Evolutionary conservation across 768 basidiomycete genomes (phyloP).

Genomic region (Rhodocollybia butyracea): DNA sequence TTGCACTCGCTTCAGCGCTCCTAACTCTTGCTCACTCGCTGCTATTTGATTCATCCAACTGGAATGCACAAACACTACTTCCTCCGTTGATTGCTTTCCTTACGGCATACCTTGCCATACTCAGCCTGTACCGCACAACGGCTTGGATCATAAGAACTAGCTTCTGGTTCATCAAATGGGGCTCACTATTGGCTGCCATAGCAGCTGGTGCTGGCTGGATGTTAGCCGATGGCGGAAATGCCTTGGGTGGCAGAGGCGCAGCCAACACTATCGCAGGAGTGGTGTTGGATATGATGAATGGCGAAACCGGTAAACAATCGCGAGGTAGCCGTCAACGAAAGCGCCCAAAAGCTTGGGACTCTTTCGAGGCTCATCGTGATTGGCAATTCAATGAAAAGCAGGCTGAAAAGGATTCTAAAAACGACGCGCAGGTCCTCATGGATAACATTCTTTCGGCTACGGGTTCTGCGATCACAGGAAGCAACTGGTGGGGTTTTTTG

Average conservation of each 20-base stretch:
- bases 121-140: slow-evolving; percentile 76
- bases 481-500: slow-evolving; percentile 30
- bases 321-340: slow-evolving; percentile 18
- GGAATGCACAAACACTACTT: slow-evolving; percentile 65
- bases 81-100: slow-evolving; percentile 74
- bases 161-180: slow-evolving; percentile 79
- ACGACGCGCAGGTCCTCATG: slow-evolving; percentile 40
- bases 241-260: slow-evolving; percentile 32
- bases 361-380: slow-evolving; percentile 56
- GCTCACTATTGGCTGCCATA: slow-evolving; percentile 50
- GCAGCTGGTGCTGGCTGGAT: slow-evolving; percentile 57
- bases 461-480: slow-evolving; percentile 21
- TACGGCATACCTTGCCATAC: slow-evolving; percentile 71
- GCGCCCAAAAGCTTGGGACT: slow-evolving; percentile 58
- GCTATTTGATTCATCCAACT: slow-evolving; percentile 38
- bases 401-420: slow-evolving; percentile 11
- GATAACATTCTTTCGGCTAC: slow-evolving; percentile 36
- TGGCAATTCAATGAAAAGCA: slow-evolving; percentile 48
- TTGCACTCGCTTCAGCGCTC: slow-evolving; percentile 49
- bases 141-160: slow-evolving; percentile 66
- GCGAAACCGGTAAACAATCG: slow-evolving; percentile 22
- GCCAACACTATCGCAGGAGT: slow-evolving; percentile 36
- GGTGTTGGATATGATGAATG: slow-evolving; percentile 41
- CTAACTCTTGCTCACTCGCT: slow-evolving; percentile 46
- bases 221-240: slow-evolving; percentile 35